Conservation (phyloP, 2,329 filamentous ascomycete genomes). For the Aspergillus sp. region DNA sequence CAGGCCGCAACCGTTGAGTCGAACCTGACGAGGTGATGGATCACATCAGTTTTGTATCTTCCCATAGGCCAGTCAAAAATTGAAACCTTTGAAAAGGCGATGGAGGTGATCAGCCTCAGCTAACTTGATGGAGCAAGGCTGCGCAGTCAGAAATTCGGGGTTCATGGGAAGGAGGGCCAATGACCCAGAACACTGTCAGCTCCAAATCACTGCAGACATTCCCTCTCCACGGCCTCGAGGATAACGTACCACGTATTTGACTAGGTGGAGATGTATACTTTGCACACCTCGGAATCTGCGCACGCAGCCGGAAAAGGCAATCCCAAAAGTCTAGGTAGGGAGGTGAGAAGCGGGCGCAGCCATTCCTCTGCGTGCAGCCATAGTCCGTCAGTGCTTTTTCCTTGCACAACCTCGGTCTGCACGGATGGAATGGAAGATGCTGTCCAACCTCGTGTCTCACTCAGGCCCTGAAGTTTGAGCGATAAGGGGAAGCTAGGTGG, state of each 20-base stretch:
- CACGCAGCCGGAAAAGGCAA: conserved; percentile 27
- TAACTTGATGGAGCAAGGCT: conserved; percentile 5
- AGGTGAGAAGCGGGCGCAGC: not conserved
- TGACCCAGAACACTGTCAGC: not conserved
- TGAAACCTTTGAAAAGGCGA: not conserved
- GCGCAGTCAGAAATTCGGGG: conserved; percentile 4
- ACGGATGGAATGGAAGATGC: not conserved
- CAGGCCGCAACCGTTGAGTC: conserved; percentile 7
- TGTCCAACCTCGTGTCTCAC: not conserved
- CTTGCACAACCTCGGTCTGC: not conserved
- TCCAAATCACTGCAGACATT: not conserved
- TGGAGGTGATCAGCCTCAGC: conserved; percentile 5
- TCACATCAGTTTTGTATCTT: conserved; percentile 7
- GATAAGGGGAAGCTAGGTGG: not conserved
- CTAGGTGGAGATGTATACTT: conserved; percentile 11
- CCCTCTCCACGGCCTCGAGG: not conserved
- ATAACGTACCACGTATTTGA: conserved; percentile 7
- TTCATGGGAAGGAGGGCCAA: not conserved
- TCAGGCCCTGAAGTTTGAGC: not conserved
- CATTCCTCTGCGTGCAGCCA: conserved; percentile 1
- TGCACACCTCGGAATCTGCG: conserved; percentile 11
- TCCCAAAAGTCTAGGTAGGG: conserved; percentile 4
- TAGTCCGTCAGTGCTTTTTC: not conserved
- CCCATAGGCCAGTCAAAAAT: not conserved
- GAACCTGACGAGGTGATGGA: conserved; percentile 8